A percentile compares a stretch with the other conserved stretches of the same genome.
These are phyloP conservation scores for Tricladium varicosporioides DNA, from an alignment of 2,329 filamentous ascomycete species.

Conservation along the genomic window DNA sequence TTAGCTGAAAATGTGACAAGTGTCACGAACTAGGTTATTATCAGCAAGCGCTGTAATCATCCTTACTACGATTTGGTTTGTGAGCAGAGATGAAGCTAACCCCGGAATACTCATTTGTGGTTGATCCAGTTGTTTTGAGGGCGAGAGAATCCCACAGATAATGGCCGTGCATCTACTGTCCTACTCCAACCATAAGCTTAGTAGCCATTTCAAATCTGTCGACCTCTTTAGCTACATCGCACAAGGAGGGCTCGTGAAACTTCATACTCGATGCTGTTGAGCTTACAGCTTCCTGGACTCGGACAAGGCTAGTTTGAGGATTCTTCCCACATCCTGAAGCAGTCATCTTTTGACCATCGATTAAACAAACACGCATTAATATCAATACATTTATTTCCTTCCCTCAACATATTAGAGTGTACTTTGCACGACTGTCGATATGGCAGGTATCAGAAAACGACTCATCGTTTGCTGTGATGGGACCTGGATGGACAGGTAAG, in stretches of 20 bases:
- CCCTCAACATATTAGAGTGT: background rate
- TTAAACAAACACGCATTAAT: background rate
- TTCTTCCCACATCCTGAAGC: background rate
- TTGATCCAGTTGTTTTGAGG: background rate
- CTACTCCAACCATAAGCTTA: background rate
- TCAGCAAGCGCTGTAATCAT: background rate
- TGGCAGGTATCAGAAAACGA: slow-evolving; percentile 19
- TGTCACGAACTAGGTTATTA: background rate
- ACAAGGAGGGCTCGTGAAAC: background rate
- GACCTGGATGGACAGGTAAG: slow-evolving; percentile 32
- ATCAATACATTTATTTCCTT: background rate
- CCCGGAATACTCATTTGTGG: background rate
- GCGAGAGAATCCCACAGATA: background rate
- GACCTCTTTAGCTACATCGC: background rate
- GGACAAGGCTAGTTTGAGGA: background rate
- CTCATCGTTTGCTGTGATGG: slow-evolving; percentile 34
- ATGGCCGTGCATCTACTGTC: background rate
- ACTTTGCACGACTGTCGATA: background rate
- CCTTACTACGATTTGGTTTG: background rate
- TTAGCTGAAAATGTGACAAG: background rate
- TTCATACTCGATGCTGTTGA: background rate
- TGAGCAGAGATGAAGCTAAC: background rate
- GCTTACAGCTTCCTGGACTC: background rate
- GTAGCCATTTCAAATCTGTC: background rate
- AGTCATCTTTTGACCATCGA: background rate